Evolutionary conservation across 305 asterid genomes (phyloP).

Genomic region (Stenogyne calaminthoides): DNA sequence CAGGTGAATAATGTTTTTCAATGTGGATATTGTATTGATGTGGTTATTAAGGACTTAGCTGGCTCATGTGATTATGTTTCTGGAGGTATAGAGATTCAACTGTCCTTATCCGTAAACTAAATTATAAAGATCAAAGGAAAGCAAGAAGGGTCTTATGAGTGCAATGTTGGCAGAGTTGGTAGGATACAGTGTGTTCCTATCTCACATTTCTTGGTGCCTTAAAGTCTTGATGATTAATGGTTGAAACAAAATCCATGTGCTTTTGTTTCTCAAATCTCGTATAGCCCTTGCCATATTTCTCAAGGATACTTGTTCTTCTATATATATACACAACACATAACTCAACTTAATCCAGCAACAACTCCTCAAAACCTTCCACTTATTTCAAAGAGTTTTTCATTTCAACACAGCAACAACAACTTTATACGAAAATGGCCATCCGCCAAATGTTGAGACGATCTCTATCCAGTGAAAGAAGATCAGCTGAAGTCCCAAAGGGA

Average conservation of each 20-base stretch:
- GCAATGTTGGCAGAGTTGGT: background rate
- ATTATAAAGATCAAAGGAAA: background rate
- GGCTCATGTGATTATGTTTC: no score
- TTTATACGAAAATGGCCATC: background rate
- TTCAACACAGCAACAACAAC: background rate
- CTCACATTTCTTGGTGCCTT: background rate
- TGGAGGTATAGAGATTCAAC: no score
- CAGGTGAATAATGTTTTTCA: background rate
- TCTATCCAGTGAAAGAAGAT: no score
- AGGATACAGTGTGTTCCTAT: background rate
- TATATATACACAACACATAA: slow-evolving; percentile 24
- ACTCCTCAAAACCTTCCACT: background rate
- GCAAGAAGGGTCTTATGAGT: background rate
- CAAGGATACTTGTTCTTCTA: background rate
- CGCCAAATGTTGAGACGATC: background rate
- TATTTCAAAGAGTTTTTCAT: background rate
- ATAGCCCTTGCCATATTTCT: background rate
- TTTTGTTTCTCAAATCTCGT: background rate
- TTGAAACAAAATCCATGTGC: background rate
- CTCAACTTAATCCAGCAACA: background rate
- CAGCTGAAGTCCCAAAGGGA: background rate
- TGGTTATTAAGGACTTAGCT: no score
- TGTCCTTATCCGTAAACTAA: no score
- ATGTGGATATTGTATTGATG: no score
- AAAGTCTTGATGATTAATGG: background rate